Evolutionary conservation across 2,329 filamentous ascomycete species (phyloP).

Genomic region (Aspergillus novoparasiticus): DNA sequence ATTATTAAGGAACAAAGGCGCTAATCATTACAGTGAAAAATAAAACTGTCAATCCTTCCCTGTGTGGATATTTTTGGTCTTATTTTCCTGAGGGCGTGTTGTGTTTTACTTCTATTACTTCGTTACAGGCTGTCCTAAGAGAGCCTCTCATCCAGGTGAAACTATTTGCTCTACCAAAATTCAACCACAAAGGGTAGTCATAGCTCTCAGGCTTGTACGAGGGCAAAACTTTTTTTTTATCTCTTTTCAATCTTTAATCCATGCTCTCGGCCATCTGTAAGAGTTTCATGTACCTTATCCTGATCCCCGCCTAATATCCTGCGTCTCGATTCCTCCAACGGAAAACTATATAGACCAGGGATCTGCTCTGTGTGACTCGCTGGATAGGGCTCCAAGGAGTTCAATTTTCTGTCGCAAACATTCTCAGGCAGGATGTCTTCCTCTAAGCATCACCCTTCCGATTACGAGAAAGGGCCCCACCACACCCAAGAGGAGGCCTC

Average conservation of each 20-base stretch:
- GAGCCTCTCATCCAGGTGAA: background rate
- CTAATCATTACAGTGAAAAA: slow-evolving; percentile 8
- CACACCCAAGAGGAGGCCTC: slow-evolving; percentile 17
- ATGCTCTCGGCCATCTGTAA: background rate
- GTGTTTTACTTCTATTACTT: background rate
- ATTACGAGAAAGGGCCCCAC: slow-evolving; percentile 24
- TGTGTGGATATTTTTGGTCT: background rate
- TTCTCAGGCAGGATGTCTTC: slow-evolving; percentile 24
- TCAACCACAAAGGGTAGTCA: background rate
- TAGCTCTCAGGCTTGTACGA: background rate
- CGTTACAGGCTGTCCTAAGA: background rate
- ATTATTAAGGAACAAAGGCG: slow-evolving; percentile 10
- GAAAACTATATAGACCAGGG: background rate
- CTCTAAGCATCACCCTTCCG: slow-evolving; percentile 10
- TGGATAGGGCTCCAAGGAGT: background rate
- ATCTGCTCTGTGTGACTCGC: background rate
- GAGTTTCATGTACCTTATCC: background rate
- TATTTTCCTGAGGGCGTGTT: background rate
- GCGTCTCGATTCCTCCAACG: too few relatives aligned
- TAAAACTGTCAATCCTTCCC: slow-evolving; percentile 12
- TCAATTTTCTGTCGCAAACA: background rate
- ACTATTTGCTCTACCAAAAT: background rate
- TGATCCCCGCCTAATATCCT: background rate
- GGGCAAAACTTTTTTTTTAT: background rate
- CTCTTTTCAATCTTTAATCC: background rate